Evolutionary conservation across 257 asterid species (phyloP), one percentile per base, ranked within the genome.

Genomic region (Penstemon newberryi): DNA sequence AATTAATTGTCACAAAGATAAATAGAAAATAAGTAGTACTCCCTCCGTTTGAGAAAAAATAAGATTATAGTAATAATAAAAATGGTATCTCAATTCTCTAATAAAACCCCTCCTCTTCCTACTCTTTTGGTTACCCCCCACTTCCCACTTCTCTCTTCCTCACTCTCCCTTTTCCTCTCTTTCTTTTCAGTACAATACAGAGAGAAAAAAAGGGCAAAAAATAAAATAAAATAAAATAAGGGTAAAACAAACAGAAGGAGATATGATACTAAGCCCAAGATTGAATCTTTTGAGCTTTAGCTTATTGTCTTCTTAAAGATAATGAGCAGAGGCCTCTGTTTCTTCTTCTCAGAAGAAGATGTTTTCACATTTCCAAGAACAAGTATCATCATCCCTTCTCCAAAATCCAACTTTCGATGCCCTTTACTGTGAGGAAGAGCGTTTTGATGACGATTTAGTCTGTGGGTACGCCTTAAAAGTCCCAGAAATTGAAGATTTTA

Each of bases 321-420:
- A 85, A 85, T 80, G 85, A 79, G 75, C 80, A 83, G 68, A 74
- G 80, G 73, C 82, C 75, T 57, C 72, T 58, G 63, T 74, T 70
- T 78, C 87, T 80, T 87, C 92, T 85, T 85, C 87, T 64, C 77
- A 18, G 67, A 65, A 69, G 88, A 82, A 75, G 75, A 85, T 88
- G 94, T 77, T 79, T 76, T 72, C 83, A 7, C 75, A 66, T 79
- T 69, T 65, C 50, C 81, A 53, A 25, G 33, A 25, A 25, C 33
- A 25, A 25, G 33, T 25, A 25, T 25, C 33, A 25, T 25, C 33
- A 25, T 25, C 33, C 33, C 33, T 25, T 25, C 33, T 25, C 33
- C 2, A 25, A 25, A 25, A 25, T 25, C 33, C 33, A 25, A 25
- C 33, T 25, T 1, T 25, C 33, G 33, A 25, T 25, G 33, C 33